phyloP scores from a whole-genome alignment of 2,329 filamentous ascomycete genomes.

The Arthrinium phaeospermum region DNA sequence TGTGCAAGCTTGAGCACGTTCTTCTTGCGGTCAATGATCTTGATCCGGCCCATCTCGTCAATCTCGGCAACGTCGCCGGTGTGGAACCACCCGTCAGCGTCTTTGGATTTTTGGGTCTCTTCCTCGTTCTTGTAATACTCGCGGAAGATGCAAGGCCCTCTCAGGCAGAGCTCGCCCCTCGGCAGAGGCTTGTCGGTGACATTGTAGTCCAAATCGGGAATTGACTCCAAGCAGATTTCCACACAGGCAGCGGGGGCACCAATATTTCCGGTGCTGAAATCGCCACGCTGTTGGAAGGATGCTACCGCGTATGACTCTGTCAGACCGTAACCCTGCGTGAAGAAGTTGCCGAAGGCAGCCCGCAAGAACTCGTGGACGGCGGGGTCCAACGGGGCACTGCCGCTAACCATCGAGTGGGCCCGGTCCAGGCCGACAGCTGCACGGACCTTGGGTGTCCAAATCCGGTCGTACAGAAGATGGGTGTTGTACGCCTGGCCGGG shows the following conservation, averaged over 20 bases:
- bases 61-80: slow-evolving; percentile 91
- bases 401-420: slow-evolving; percentile 77
- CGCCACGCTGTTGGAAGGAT: slow-evolving; percentile 70
- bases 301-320: slow-evolving; percentile 90
- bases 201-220: slow-evolving; percentile 93
- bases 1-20: slow-evolving; percentile 98
- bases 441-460: slow-evolving; percentile 89
- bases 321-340: slow-evolving; percentile 89
- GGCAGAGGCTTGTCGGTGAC: slow-evolving; percentile 87
- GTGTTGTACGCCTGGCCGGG: slow-evolving; percentile 77
- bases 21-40: slow-evolving; percentile 96
- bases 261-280: slow-evolving; percentile 81
- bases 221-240: slow-evolving; percentile 83
- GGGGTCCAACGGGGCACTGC: slow-evolving; percentile 89
- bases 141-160: slow-evolving; percentile 79
- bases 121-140: slow-evolving; percentile 91
- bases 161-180: slow-evolving; percentile 85
- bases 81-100: slow-evolving; percentile 94
- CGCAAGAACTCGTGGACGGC: slow-evolving; percentile 88
- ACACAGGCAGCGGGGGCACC: slow-evolving; percentile 70
- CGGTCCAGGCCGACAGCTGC: slow-evolving; percentile 82
- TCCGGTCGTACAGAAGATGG: slow-evolving; percentile 79
- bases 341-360: slow-evolving; percentile 77
- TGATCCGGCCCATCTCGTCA: slow-evolving; percentile 84
- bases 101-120: slow-evolving; percentile 83